Base-by-base conservation (phyloP, 352 stramenopile genomes). In the Phytophthora pluvialis region DNA sequence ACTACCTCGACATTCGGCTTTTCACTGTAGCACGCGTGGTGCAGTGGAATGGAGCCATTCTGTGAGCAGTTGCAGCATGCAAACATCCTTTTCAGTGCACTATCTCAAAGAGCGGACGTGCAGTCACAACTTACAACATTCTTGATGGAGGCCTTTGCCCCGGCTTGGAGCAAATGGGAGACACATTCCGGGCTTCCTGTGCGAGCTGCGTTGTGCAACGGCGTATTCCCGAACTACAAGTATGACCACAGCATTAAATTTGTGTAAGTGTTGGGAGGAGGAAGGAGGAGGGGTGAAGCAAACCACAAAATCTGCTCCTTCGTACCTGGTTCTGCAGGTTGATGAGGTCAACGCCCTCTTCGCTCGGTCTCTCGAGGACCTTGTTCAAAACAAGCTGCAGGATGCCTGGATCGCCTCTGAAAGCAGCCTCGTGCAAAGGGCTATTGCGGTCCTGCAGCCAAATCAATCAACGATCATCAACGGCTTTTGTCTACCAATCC, bases 11-110 rank as follows among this genome's bases (percentile, higher is more conserved):
- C 13, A 38, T 91, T 93, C 16, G 78, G 66, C 2, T 55, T 64
- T 21, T 87, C 81, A 66, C 86, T 89, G 67, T 94, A 94, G 60
- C 86, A 94, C 33, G 83, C 83, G 51, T 94, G 86, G 51, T 94
- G 86, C 13, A 94, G 67, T 10, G 83, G 75, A 26, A 83, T 70
- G 16, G 86, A 94, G 10, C 80, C 81, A 58, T 92, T 91, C 83
- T 93, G 31, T 7, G 43, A 21, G 15, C 18, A 35, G n/a, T 3
- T 40, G 28, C 35, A 39, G 6, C 18, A 31, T 16, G 4, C 28
- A 21, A 7, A 35, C 6, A 33, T 31, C 10, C 15, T 6, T 25
- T 8, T 54, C n/a, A 54, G 16, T 39, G 9, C 32, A 35, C 10
- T 36, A 12, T 4, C 7, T 49, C 7, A 56, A 43, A 16, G 13